Evolutionary conservation across 2,329 filamentous ascomycete species (phyloP), one percentile per base, ranked within the genome.

Genomic region (Talaromyces sp.): DNA sequence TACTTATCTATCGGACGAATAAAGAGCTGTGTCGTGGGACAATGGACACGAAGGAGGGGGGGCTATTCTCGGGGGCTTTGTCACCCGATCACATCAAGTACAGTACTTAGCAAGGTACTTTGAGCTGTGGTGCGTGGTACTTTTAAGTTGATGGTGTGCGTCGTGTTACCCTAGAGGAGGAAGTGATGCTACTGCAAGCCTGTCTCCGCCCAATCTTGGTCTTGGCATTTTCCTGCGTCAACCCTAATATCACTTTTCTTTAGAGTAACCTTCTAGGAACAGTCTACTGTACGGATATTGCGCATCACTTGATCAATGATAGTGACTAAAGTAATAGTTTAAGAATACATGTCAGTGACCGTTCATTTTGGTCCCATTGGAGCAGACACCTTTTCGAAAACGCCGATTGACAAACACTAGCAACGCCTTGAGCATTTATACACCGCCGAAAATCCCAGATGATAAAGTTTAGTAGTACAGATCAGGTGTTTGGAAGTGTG

Each of bases 41-140:
- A 60, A 52, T 60, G 44, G 52, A 39, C 31, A 35, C 16, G 48
- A 5, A 48, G 28, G 12, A 48, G 28, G 28, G 12, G 48, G 28
- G 16, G 9, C 18, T 37, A 18, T 14, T 33, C n/a, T 54, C n/a
- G 50, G 50, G 35, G 50, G 31, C 31, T 48, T 59, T 60, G 44
- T 52, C 58, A 52, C 44, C 44, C 58, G 23, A 40, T 60, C 44
- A 37, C 37, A 39, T 54, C 50, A 54, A 40, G 39, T 8, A 40
- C 39, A 54, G 8, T 54, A 35, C 31, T 35, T 35, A 54, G 50
- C 31, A 39, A 35, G 23, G 11, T 60, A 35, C 44, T 31, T 35
- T 39, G 21, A 39, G 5, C 40, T 37, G 58, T 40, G 58, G 58
- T 40, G n/a, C 31, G 35, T 48, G 3, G 57, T 59, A 59, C 57